Conservation (phyloP, 805 yeast genomes). For the Candida arabinofermentans region DNA sequence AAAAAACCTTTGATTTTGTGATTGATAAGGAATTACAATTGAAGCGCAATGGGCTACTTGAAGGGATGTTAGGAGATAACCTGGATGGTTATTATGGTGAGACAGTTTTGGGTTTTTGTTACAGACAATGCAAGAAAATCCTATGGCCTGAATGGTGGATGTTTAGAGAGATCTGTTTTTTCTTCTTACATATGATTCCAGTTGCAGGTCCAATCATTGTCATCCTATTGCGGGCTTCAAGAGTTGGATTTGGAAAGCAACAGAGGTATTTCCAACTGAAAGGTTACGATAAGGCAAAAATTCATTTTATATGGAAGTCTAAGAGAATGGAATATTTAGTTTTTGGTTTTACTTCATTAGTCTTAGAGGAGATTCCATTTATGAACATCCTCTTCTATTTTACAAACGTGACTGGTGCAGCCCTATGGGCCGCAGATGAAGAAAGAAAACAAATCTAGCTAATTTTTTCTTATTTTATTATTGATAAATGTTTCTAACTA, state of each 20-base stretch:
- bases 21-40: constrained; percentile 18
- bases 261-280: constrained; percentile 54
- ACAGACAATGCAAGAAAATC: constrained; percentile 14
- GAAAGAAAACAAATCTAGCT: constrained; percentile 17
- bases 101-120: constrained; percentile 20
- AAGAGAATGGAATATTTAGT: constrained; percentile 34
- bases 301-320: constrained; percentile 33
- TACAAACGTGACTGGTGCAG: constrained; percentile 60
- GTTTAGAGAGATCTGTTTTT: constrained; percentile 31
- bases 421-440: constrained; percentile 54
- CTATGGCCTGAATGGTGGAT: constrained; percentile 40
- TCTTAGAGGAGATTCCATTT: constrained; percentile 52
- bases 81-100: constrained; percentile 26
- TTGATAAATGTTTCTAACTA: background rate
- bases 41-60: constrained; percentile 20
- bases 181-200: constrained; percentile 48
- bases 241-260: constrained; percentile 50
- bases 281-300: constrained; percentile 42
- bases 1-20: constrained; percentile 30
- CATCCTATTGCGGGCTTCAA: constrained; percentile 48
- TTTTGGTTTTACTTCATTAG: constrained; percentile 50
- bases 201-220: constrained; percentile 54
- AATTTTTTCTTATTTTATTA: background rate
- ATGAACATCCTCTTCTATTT: constrained; percentile 50
- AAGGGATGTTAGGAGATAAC: constrained; percentile 21